Evolutionary conservation across 768 basidiomycete genomes (phyloP), one percentile per base, ranked within the genome.

Genomic region (Trametes gibbosa): DNA sequence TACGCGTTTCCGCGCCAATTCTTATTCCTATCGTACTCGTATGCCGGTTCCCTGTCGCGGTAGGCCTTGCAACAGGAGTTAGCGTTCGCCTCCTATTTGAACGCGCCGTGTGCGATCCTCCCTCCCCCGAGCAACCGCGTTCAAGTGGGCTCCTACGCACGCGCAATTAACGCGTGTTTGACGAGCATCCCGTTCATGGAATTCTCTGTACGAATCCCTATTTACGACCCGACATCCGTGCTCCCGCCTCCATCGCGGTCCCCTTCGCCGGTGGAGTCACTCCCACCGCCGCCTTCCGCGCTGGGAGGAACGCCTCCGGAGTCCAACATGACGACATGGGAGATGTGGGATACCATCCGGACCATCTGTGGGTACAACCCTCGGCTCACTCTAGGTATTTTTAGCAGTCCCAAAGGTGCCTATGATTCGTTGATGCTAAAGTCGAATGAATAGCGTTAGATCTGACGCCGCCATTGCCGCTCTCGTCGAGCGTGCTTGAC

Each of bases 311-410:
- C 57, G 21, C 58, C 54, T 29, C 68, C 71, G 16, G 65, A 71
- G 25, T 62, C 72, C 9, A 64, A 65, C 24, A 65, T 71, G 47
- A 69, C 74, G 32, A 92, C 90, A 0, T 99, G 97, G 96, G 97
- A 98, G 71, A 96, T 95, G 85, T 99, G 97, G 97, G 97, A 98
- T 71, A 81, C 89, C 47, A 92, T 99, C 58, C 81, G 95, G 60
- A 87, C 88, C 3, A 81, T 96, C 34, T 99, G 97, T 72, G 87
- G 87, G 57, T 96, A 95, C 72, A 85, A 84, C 68, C 76, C 81
- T 29, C 82, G 90, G 25, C 68, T 94, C 59, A 87, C 87, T 2
- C 69, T 92, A 56, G 87, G 91, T 93, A 47, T 16, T 52, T 27
- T 40, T 50, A n/a, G n/a, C n/a, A n/a, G n/a, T n/a, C n/a, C n/a